Evolutionary conservation across 2,329 filamentous ascomycete genomes (phyloP).

Genomic region (Aschersonia sp.): DNA sequence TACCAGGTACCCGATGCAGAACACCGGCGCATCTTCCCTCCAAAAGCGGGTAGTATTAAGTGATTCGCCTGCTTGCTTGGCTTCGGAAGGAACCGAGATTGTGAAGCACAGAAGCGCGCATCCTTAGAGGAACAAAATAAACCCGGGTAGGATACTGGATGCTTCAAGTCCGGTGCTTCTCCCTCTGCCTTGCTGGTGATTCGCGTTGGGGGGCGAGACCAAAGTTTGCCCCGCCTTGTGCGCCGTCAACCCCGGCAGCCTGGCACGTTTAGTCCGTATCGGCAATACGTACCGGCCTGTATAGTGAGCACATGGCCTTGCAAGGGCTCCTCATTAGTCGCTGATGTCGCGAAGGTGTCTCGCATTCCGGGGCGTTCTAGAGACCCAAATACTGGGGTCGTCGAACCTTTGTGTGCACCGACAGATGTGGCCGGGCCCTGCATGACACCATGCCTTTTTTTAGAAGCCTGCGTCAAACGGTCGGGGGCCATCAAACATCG

Average conservation of each 20-base stretch:
- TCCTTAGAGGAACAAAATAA: neutral
- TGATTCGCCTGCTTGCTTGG: neutral
- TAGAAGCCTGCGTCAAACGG: neutral
- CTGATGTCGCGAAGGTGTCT: neutral
- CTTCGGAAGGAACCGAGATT: neutral
- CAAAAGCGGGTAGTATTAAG: neutral
- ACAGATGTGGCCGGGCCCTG: neutral
- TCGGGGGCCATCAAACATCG: neutral
- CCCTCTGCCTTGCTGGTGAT: too few relatives aligned
- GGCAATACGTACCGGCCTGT: neutral
- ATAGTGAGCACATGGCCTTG: neutral
- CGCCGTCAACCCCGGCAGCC: neutral
- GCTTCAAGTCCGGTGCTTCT: too few relatives aligned
- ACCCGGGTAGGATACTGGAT: too few relatives aligned
- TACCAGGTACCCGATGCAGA: neutral
- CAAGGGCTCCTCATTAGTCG: slow-evolving; percentile 1
- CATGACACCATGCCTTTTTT: neutral
- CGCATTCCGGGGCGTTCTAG: neutral
- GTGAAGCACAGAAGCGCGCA: neutral
- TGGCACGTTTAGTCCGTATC: neutral
- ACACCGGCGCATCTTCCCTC: too few relatives aligned
- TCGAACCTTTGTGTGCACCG: neutral
- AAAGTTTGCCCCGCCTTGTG: neutral
- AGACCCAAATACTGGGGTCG: neutral
- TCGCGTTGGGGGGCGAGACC: neutral